Base-by-base conservation (phyloP, 2,329 filamentous ascomycete species). In the Claviceps humidiphila region DNA sequence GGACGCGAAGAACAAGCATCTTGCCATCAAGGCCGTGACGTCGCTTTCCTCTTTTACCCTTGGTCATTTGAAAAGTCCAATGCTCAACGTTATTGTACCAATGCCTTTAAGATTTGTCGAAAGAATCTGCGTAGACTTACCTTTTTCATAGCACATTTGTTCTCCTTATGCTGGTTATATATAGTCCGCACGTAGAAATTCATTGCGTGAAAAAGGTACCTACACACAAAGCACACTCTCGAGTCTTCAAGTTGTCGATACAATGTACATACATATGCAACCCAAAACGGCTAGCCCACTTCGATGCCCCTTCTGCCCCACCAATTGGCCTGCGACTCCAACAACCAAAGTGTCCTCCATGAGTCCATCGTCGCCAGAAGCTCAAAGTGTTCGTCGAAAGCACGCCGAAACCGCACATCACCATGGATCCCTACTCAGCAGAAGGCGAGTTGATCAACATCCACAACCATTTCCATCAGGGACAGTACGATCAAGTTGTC, bases 401-500 rank as follows among this genome's bases (percentile, higher is more conserved):
- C 47, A 38, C 34, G 49, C 51, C 53, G 55, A 55, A 56, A 56
- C 54, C 60, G n/a, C 56, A 58, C 59, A 59, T 57, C 62, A 65
- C 68, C 58, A 85, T 85, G 82, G 82, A 85, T 67, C 81, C 81
- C 58, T 86, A 82, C 67, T 84, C 81, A 47, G 76, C 81, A 58
- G 82, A 85, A 69, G 81, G 81, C 70, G 82, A 86, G 72, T 71
- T 86, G 61, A 78, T 85, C 66, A 85, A 83, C 70, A 78, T 85
- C 58, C 80, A 84, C 72, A 84, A 80, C 69, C 69, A 80, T 70
- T 85, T 85, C 71, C 77, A 84, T 68, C 80, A 84, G 68, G 89
- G 87, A 65, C 90, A 95, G 74, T 95, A 88, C 76, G 79, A 87
- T 64, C 77, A 84, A 64, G 90, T 94, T 57, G 70, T 94, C 69